Conservation (phyloP, 2,329 filamentous ascomycete genomes). For the Aureobasidium sp. region DNA sequence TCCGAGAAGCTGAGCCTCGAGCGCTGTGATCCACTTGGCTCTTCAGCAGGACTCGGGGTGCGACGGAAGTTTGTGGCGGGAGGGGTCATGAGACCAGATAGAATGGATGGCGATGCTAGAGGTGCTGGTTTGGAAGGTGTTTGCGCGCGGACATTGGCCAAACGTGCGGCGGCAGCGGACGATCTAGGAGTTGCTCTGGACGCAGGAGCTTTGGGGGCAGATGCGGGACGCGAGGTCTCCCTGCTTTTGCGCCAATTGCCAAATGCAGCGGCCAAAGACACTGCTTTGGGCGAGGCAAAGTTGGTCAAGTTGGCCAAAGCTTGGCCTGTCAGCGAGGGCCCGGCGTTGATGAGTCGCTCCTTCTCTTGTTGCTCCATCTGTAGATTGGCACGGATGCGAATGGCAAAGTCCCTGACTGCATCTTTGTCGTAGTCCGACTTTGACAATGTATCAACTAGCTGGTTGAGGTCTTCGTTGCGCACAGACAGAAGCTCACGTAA, state of each 20-base stretch:
- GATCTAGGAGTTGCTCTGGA: constrained; percentile 10
- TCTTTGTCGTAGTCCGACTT: constrained; percentile 69
- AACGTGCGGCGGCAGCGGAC: not conserved
- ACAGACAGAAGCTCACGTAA: constrained; percentile 88
- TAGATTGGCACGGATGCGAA: constrained; percentile 85
- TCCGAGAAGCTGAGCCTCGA: constrained; percentile 13
- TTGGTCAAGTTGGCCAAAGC: constrained; percentile 68
- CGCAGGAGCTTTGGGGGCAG: not conserved
- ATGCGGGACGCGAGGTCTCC: not conserved
- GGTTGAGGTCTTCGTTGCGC: constrained; percentile 81
- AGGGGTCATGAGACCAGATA: constrained; percentile 82
- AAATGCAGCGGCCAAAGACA: constrained; percentile 93
- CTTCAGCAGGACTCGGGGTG: constrained; percentile 40
- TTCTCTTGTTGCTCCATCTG: constrained; percentile 98
- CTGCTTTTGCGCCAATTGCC: constrained; percentile 69
- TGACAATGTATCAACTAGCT: constrained; percentile 76
- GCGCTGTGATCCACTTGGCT: constrained; percentile 8
- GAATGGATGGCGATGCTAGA: constrained; percentile 52
- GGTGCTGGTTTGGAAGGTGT: constrained; percentile 56
- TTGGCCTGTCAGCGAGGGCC: constrained; percentile 42
- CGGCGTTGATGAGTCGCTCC: constrained; percentile 69
- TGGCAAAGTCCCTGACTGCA: constrained; percentile 79
- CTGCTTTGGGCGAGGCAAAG: constrained; percentile 74
- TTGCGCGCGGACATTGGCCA: constrained; percentile 14
- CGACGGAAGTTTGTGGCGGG: constrained; percentile 67